Base-by-base conservation (phyloP, 441 rosid species). In the Macaranga tanarius region DNA sequence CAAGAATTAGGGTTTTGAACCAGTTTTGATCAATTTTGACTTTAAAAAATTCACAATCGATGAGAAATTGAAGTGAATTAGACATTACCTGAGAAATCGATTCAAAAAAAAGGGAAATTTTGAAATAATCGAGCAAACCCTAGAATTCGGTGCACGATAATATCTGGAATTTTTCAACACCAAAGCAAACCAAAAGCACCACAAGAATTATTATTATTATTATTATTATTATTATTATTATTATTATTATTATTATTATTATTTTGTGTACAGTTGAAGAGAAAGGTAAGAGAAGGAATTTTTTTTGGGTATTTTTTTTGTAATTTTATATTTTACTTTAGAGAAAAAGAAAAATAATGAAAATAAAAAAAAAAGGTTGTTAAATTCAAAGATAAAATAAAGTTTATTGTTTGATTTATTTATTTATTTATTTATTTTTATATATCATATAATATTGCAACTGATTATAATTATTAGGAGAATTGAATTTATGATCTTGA, bases 1-100 rank as follows among this genome's bases (percentile, higher is more conserved):
- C 63, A 68, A 65, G 28, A 82, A 40, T 71, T 89, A 89, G 89
- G 86, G 90, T 84, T 89, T 79, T 76, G 69, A 82, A 73, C 67
- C 69, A 75, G 66, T 70, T 31, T 48, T 54, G 65, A 79, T 69
- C 79, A 75, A 73, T 51, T 72, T 63, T 67, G 76, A 70, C 61
- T 20, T 13, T 10, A 19, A 55, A 16, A 28, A 58, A 48, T 55
- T n/a, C 34, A 55, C 44, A 65, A 20, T 40, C 45, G 26, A 26
- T n/a, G 57, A 34, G 42, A 61, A 74, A 75, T 42, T 67, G 19
- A 63, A 54, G 58, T 58, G 15, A 55, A 42, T 23, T 61, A 25
- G 44, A 48, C 23, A 60, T 15, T 67, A 84, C 88, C 87, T 79
- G 77, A 68, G 48, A 59, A 42, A 69, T 65, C 67, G n/a, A 62